Conservation (phyloP, 2,329 filamentous ascomycete genomes). For the Trichophyton mentagrophytes region DNA sequence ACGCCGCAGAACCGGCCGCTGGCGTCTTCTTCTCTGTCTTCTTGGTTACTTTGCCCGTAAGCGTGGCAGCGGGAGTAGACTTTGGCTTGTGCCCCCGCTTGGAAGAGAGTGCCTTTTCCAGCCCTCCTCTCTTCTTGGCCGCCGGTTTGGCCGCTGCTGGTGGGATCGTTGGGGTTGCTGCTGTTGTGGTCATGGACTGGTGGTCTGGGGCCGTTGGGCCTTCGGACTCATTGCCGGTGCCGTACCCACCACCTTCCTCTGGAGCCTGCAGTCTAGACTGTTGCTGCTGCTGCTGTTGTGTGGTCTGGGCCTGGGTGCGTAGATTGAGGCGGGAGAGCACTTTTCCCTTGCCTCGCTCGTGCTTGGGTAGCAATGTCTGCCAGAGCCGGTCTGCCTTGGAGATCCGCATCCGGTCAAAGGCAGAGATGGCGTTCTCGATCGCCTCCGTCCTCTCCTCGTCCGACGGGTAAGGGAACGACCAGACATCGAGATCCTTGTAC, state of each 20-base stretch:
- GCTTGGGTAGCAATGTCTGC: slow-evolving; percentile 48
- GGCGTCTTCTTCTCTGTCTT: slow-evolving; percentile 28
- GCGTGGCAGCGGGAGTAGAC: slow-evolving; percentile 25
- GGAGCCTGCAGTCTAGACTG: slow-evolving; percentile 24
- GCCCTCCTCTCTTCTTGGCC: slow-evolving; percentile 28
- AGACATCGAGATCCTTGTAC: slow-evolving; percentile 51
- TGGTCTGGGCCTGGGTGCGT: slow-evolving; percentile 27
- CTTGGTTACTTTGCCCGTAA: slow-evolving; percentile 32
- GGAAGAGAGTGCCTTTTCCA: slow-evolving; percentile 29
- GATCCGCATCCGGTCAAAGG: slow-evolving; percentile 50
- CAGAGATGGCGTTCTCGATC: slow-evolving; percentile 49
- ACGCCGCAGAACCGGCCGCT: slow-evolving; percentile 10
- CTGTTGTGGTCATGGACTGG: slow-evolving; percentile 14
- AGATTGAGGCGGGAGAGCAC: slow-evolving; percentile 48
- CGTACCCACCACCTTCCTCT: slow-evolving; percentile 29
- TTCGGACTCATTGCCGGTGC: slow-evolving; percentile 29
- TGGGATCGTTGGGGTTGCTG: slow-evolving; percentile 16
- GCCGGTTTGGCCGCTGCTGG: slow-evolving; percentile 15
- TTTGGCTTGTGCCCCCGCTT: slow-evolving; percentile 38
- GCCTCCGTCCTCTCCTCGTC: slow-evolving; percentile 45
- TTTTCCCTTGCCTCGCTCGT: slow-evolving; percentile 50
- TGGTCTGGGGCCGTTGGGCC: neutral
- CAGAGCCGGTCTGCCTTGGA: slow-evolving; percentile 48
- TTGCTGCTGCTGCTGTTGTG: slow-evolving; percentile 17
- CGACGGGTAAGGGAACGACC: slow-evolving; percentile 46